Base-by-base conservation (phyloP, 2,329 filamentous ascomycete species). In the Rhynchosporium agropyri region DNA sequence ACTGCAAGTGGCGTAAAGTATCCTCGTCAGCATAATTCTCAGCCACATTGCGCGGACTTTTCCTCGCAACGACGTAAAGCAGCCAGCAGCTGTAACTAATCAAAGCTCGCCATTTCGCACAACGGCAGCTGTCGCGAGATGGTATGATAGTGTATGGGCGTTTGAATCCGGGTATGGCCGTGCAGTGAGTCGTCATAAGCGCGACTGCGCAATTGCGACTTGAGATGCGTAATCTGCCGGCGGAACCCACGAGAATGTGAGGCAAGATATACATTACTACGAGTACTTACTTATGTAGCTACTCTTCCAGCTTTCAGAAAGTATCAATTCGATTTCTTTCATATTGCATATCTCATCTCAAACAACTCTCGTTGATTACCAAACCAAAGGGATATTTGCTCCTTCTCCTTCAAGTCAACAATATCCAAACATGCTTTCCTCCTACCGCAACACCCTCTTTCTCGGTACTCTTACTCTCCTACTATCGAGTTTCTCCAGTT, bases 341-440 rank as follows among this genome's bases (percentile, higher is more conserved):
- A 12, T 4, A 13, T 42, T 54, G 7, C 36, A 40, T 42, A 36
- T 36, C 33, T 54, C 2, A 2, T 29, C 9, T 26, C 38, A 26
- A 8, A n/a, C 15, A 26, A 40, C 28, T 40, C 36, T 54, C 36
- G 20, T 40, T 9, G 26, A 28, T 38, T 3, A 7, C 38, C 51
- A 20, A n/a, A 26, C 20, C 33, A 36, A 6, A 13, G 12, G 15
- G 26, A 9, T 12, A 28, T 33, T 28, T 29, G 12, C 5, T 9
- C 15, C n/a, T 40, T 36, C 51, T 54, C 20, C 20, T 20, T 20
- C 20, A 20, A 28, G 10, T 15, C 28, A 78, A 74, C 78, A 80
- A 65, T 5, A 36, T 10, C 3, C 38, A 20, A 59, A 59, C 12
- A 59, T 59, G 56, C 56, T 49, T 4, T 50, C 46, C 45, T 59